Percentiles rank a stretch among this genome's conserved stretches.
Conservation (phyloP, 164 flowering plant genomes). For the Vitis rupestris region DNA sequence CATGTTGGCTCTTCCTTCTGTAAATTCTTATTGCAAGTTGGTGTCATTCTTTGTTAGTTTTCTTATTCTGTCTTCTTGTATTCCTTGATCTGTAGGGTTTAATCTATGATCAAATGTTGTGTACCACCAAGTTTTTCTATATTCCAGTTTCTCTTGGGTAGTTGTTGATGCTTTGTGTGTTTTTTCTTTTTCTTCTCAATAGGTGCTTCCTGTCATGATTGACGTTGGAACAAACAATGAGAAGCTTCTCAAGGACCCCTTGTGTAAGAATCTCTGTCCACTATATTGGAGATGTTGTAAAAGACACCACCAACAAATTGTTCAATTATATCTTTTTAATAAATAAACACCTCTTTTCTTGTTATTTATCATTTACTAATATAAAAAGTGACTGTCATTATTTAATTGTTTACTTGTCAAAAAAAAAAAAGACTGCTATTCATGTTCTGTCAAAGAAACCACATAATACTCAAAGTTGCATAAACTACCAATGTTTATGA, state of each 20-base stretch:
- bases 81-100: background rate
- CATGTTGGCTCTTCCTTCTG: background rate
- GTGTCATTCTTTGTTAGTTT: background rate
- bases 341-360: no score
- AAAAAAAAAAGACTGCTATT: no score
- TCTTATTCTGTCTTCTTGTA: background rate
- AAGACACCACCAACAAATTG: no score
- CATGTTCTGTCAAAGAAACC: no score
- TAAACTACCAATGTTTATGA: no score
- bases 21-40: background rate
- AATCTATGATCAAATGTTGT: background rate
- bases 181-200: background rate
- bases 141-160: background rate
- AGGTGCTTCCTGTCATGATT: conserved; percentile 99
- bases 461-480: no score
- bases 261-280: conserved; percentile 55
- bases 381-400: no score
- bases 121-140: background rate
- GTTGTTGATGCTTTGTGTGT: background rate
- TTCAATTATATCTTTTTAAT: no score
- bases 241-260: conserved; percentile 77
- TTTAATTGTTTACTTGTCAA: no score
- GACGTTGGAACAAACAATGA: conserved; percentile 99
- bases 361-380: no score
- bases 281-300: background rate